Conservation (phyloP, 345 rosid genomes). For the Populus davidiana region DNA sequence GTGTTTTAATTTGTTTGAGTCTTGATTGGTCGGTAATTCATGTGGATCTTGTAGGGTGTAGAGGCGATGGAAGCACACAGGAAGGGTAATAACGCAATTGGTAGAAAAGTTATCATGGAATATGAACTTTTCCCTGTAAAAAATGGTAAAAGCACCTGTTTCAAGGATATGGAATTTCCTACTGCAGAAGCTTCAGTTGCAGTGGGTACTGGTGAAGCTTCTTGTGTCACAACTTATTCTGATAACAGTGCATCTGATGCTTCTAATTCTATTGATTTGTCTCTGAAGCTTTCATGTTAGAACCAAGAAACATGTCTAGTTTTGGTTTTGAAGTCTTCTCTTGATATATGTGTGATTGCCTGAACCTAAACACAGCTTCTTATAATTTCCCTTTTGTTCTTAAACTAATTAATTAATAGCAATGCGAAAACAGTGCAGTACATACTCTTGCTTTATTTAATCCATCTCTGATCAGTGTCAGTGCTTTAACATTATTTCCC, state of each 20-base stretch:
- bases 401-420: conserved; percentile 17
- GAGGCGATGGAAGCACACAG: conserved; percentile 35
- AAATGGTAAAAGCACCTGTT: conserved; percentile 25
- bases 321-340: conserved; percentile 13
- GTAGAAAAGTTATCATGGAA: conserved; percentile 41
- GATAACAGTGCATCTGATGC: conserved; percentile 18
- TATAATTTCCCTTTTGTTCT: conserved; percentile 39
- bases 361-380: conserved; percentile 31
- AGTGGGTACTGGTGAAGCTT: conserved; percentile 29
- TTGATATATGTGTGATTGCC: conserved; percentile 7
- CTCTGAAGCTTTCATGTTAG: conserved; percentile 71
- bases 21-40: background rate
- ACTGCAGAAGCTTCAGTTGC: conserved; percentile 33
- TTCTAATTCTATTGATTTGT: conserved; percentile 69
- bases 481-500: conserved; percentile 14
- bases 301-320: conserved; percentile 15
- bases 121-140: conserved; percentile 67
- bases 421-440: conserved; percentile 30
- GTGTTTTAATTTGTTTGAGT: background rate
- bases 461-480: conserved; percentile 27
- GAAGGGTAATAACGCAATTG: conserved; percentile 29
- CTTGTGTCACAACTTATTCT: conserved; percentile 20
- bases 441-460: conserved; percentile 28
- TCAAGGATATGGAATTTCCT: conserved; percentile 39
- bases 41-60: conserved; percentile 23